Base-by-base conservation (phyloP, 169 alveolate species). In the Plasmodium vinckei region DNA sequence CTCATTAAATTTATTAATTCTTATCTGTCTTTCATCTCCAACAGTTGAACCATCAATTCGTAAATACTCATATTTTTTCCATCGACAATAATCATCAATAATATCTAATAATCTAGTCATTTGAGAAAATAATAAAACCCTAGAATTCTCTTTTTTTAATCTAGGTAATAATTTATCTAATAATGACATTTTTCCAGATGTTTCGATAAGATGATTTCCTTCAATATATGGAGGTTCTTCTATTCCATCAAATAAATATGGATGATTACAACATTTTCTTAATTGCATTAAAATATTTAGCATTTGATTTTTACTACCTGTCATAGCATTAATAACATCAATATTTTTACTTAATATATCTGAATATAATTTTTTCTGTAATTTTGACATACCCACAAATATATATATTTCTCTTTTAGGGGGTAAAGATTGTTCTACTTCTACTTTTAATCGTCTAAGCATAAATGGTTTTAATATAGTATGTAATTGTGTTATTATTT, bases 261-360 rank as follows among this genome's bases (percentile, higher is more conserved):
- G 99, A 92, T 97, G 99, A 87, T 98, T 98, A 89, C 99, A 98
- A 13, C 98, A 99, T 94, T 98, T 98, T 87, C 99, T 96, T 63
- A 98, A 97, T 92, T 98, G 99, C 99, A 98, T 98, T 21, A 98
- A 98, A 75, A 98, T 94, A 90, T 98, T 98, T 97, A 98, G 96
- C 87, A 98, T 93, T 72, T 98, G 99, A 61, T 47, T 71, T 49
- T 57, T 90, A 46, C 73, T 87, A 64, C 91, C 90, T 17, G 93
- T 93, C 72, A 92, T 94, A 21, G 88, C 92, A 42, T 93, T 93
- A 13, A 93, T 73, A 53, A 92, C 96, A 27, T 93, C 94, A 17
- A 92, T 96, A 68, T 94, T 95, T 70, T 94, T 94, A 46, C 97
- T 87, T 61, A 96, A 93, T 9, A 98, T 95, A 64, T 97, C 97